Percentiles rank a stretch among this genome's conserved stretches.
Conservation (phyloP, 78 protist genomes). For the Dictyostelium capitatum region DNA sequence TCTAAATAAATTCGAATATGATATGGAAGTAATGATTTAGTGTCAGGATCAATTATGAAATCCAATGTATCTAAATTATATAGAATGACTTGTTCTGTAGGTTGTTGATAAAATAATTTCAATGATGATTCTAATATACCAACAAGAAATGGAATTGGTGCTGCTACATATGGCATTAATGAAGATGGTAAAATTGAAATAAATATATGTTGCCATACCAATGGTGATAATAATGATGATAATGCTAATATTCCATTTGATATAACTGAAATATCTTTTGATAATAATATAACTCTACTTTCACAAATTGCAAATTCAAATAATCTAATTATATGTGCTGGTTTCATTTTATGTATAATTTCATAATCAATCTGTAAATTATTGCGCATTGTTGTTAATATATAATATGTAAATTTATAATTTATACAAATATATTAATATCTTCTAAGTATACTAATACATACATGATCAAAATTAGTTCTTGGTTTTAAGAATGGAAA, state of each 20-base stretch:
- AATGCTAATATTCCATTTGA: slow-evolving; percentile 66
- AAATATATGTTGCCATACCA: slow-evolving; percentile 79
- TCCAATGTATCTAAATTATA: slow-evolving; percentile 60
- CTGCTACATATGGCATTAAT: slow-evolving; percentile 76
- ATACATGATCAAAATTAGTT: slow-evolving; percentile 53
- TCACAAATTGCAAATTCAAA: slow-evolving; percentile 54
- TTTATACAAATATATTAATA: not conserved
- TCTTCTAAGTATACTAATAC: no score
- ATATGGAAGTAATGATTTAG: slow-evolving; percentile 50
- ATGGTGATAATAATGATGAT: slow-evolving; percentile 52
- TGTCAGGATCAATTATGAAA: slow-evolving; percentile 51
- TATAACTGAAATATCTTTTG: slow-evolving; percentile 21
- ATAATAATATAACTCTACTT: slow-evolving; percentile 37
- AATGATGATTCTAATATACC: slow-evolving; percentile 71
- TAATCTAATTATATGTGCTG: slow-evolving; percentile 46
- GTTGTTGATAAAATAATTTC: slow-evolving; percentile 78
- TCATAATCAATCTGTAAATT: slow-evolving; percentile 45
- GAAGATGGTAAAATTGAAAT: slow-evolving; percentile 59
- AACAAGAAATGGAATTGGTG: slow-evolving; percentile 77
- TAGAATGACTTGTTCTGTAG: slow-evolving; percentile 69
- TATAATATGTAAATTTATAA: not conserved
- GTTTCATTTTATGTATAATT: slow-evolving; percentile 49
- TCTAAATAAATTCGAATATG: slow-evolving; percentile 51
- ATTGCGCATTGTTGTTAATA: not conserved
- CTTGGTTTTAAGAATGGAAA: slow-evolving; percentile 29